Evolutionary conservation across 2,329 filamentous ascomycete genomes (phyloP).

Genomic region (Pseudogymnoascus sp.): DNA sequence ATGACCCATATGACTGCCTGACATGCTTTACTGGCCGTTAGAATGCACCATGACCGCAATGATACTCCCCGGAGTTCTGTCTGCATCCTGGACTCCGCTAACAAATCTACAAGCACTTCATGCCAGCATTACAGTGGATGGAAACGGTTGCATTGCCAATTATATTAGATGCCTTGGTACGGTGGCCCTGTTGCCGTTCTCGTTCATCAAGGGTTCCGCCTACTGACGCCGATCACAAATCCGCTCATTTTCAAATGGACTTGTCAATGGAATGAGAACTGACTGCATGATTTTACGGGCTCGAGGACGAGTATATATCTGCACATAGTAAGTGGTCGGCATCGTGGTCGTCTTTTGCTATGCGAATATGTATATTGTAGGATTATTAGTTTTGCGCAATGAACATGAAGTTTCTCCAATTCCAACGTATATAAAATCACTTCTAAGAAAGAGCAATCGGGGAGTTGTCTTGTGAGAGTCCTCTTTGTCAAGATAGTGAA

Average conservation of each 20-base stretch:
- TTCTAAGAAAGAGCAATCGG: not conserved
- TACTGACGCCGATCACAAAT: not conserved
- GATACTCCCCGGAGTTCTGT: not conserved
- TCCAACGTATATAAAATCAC: not conserved
- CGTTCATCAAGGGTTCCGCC: not conserved
- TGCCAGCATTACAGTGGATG: not conserved
- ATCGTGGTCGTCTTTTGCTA: conserved; percentile 2
- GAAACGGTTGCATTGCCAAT: not conserved
- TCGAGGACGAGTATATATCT: conserved; percentile 1
- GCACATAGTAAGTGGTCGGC: conserved; percentile 5
- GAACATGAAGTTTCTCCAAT: not conserved
- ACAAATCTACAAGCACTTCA: not conserved
- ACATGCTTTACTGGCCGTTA: conserved; percentile 4
- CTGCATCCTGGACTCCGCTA: not conserved
- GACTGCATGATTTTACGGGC: not conserved
- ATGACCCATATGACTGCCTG: conserved; percentile 6
- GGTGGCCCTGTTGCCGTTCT: not conserved
- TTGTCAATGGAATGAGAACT: conserved; percentile 2
- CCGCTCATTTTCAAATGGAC: not conserved
- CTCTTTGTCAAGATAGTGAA: not conserved
- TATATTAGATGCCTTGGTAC: not conserved
- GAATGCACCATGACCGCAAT: conserved; percentile 4
- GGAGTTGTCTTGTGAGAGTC: not conserved
- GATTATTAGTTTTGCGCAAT: conserved; percentile 2
- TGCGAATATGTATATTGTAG: conserved; percentile 6